Evolutionary conservation across 1,139 yeast genomes (phyloP), one percentile per base, ranked within the genome.

Genomic region (Lodderomyces jiufengensis): DNA sequence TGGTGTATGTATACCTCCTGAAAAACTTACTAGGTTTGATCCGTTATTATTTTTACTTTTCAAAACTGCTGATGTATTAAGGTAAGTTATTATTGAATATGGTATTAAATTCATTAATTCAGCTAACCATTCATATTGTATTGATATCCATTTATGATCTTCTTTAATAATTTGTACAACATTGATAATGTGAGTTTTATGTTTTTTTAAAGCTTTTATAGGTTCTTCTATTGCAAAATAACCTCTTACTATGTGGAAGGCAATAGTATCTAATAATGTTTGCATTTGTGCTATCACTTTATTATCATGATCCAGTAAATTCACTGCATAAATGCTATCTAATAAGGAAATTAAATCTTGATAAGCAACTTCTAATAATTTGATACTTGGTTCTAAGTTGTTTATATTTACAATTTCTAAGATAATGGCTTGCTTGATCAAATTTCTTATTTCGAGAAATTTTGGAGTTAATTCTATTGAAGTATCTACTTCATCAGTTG

Each of bases 161-260:
- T 34, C 34, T 12, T 42, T 42, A 8, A 54, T 36, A 2, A 48
- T 45, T 16, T 46, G 49, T 5, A 50, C 33, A 0, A 67, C 61
- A 39, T 73, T 73, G 16, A 66, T 66, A 2, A 83, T 52, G 57
- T 86, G 95, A 7, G 76, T 63, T 29, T 70, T 69, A 50, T 84
- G 87, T 52, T 80, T 83, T 39, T 72, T 68, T 46, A 78, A 73
- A 0, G 88, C 86, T 27, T 66, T 48, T 27, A 79, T 66, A 1
- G 84, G 72, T 44, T 76, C 77, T 29, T 76, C 83, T 18, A 76
- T 45, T n/a, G 84, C 76, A 26, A 84, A 63, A 46, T 79, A 75
- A 1, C 80, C 66, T 43, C 84, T 68, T 3, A 77, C 76, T 10
- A 84, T 77, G 46, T 81, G 84, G 39, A 81, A 67, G 0, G 84